Conservation (phyloP, 345 rosid genomes). For the Linum usitatissimum region DNA sequence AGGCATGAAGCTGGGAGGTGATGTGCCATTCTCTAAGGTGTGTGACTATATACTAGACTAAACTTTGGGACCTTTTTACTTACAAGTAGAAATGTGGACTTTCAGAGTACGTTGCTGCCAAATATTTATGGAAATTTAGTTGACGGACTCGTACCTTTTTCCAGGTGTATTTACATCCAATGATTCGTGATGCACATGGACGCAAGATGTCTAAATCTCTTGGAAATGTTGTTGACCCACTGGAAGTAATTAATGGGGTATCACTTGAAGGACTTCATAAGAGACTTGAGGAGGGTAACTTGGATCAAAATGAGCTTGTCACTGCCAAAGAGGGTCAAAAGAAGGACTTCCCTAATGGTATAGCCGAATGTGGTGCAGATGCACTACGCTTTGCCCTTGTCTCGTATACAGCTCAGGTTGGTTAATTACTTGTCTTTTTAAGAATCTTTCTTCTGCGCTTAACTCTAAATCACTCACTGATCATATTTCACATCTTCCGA, state of each 20-base stretch:
- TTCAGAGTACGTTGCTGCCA: background rate
- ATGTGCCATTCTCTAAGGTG: conserved; percentile 84
- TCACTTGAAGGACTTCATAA: conserved; percentile 72
- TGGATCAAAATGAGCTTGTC: conserved; percentile 59
- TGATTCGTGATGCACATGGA: conserved; percentile 97
- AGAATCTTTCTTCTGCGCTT: background rate
- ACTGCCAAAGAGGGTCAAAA: conserved; percentile 74
- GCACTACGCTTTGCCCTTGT: conserved; percentile 97
- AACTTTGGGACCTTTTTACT: background rate
- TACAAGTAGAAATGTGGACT: background rate
- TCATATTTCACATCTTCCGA: conserved; percentile 1
- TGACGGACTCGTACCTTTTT: conserved; percentile 3
- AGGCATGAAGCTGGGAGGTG: conserved; percentile 76
- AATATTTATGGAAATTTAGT: conserved; percentile 2
- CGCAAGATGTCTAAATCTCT: conserved; percentile 92
- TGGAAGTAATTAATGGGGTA: conserved; percentile 82
- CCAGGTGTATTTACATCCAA: conserved; percentile 91
- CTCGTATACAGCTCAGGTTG: conserved; percentile 91
- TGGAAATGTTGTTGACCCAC: conserved; percentile 91
- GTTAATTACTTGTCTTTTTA: conserved; percentile 1
- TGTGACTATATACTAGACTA: conserved; percentile 8
- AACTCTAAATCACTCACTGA: background rate
- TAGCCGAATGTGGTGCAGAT: conserved; percentile 93
- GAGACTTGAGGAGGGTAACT: conserved; percentile 73
- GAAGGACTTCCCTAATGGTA: conserved; percentile 82